Percentiles rank a stretch among this genome's conserved stretches.
phyloP scores from a whole-genome alignment of 2,329 filamentous ascomycete species.

The Didymella pinodella region DNA sequence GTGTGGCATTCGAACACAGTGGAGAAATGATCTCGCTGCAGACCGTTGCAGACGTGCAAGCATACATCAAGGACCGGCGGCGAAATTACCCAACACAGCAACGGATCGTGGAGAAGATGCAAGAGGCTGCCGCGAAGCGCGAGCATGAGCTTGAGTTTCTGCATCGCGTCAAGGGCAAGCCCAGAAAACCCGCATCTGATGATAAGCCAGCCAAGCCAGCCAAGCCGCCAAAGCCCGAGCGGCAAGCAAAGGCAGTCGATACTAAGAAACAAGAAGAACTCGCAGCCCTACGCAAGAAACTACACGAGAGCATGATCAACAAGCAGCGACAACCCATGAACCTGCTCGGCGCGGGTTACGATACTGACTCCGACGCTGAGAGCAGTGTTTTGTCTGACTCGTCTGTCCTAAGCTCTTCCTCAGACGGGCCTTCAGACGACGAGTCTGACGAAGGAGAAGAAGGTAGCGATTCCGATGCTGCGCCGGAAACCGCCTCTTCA shows the following conservation, averaged over 20 bases:
- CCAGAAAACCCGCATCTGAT: slow-evolving; percentile 26
- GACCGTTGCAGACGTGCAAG: slow-evolving; percentile 71
- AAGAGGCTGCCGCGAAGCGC: slow-evolving; percentile 46
- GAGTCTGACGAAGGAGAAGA: slow-evolving; percentile 32
- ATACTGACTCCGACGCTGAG: slow-evolving; percentile 38
- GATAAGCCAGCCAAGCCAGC: neutral
- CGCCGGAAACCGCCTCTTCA: slow-evolving; percentile 51
- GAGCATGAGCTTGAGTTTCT: slow-evolving; percentile 52
- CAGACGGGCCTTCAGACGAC: slow-evolving; percentile 34
- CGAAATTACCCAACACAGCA: slow-evolving; percentile 81
- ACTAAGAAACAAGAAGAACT: slow-evolving; percentile 34
- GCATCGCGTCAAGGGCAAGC: slow-evolving; percentile 35
- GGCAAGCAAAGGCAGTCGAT: slow-evolving; percentile 5
- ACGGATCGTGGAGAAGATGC: slow-evolving; percentile 70
- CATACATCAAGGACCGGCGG: slow-evolving; percentile 82
- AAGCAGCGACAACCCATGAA: slow-evolving; percentile 26
- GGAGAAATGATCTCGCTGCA: slow-evolving; percentile 63
- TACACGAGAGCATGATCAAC: slow-evolving; percentile 44
- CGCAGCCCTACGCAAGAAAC: slow-evolving; percentile 45
- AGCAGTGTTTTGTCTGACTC: slow-evolving; percentile 40
- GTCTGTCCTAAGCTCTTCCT: slow-evolving; percentile 44
- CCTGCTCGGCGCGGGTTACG: slow-evolving; percentile 45
- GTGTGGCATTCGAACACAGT: slow-evolving; percentile 66
- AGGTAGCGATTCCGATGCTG: slow-evolving; percentile 38
- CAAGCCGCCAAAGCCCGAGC: slow-evolving; percentile 2